A percentile compares a stretch with the other conserved stretches of the same genome.
Conservation (phyloP, 306 rosid genomes). For the Abrus precatorius region DNA sequence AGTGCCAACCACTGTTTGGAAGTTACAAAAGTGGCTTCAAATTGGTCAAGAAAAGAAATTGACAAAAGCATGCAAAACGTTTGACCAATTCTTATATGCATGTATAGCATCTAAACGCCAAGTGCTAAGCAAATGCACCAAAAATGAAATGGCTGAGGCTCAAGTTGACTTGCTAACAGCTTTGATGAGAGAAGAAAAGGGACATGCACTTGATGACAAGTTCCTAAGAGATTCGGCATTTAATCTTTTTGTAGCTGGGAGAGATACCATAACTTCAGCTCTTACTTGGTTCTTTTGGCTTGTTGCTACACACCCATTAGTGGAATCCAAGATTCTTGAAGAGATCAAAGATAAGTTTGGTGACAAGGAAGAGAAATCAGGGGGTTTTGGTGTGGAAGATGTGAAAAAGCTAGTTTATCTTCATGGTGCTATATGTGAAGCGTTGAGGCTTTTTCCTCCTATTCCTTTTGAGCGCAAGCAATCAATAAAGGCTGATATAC, state of each 20-base stretch:
- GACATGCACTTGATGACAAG: background rate
- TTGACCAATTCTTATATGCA: conserved; percentile 50
- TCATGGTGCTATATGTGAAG: conserved; percentile 62
- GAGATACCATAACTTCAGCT: conserved; percentile 41
- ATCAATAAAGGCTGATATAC: conserved; percentile 44
- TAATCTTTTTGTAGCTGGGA: conserved; percentile 25
- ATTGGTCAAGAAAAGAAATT: conserved; percentile 55
- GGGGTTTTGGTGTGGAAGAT: conserved; percentile 6
- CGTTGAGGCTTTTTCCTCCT: conserved; percentile 60
- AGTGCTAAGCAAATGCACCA: background rate
- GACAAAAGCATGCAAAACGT: conserved; percentile 39
- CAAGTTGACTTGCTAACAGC: conserved; percentile 51
- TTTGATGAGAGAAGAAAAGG: conserved; percentile 33
- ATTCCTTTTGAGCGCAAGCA: conserved; percentile 55
- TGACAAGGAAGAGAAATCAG: background rate
- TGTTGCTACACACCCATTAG: conserved; percentile 51
- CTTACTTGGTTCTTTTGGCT: conserved; percentile 47
- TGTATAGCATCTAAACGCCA: conserved; percentile 44
- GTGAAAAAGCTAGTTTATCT: conserved; percentile 56
- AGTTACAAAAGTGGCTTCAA: conserved; percentile 53
- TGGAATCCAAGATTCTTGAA: conserved; percentile 54
- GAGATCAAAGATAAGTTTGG: conserved; percentile 44
- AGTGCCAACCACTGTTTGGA: conserved; percentile 52
- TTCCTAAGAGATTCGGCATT: conserved; percentile 42
- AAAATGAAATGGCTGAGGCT: background rate